Conservation (phyloP, 1,284 basidiomycete species). For the Neotropicomus parvogracilis region DNA sequence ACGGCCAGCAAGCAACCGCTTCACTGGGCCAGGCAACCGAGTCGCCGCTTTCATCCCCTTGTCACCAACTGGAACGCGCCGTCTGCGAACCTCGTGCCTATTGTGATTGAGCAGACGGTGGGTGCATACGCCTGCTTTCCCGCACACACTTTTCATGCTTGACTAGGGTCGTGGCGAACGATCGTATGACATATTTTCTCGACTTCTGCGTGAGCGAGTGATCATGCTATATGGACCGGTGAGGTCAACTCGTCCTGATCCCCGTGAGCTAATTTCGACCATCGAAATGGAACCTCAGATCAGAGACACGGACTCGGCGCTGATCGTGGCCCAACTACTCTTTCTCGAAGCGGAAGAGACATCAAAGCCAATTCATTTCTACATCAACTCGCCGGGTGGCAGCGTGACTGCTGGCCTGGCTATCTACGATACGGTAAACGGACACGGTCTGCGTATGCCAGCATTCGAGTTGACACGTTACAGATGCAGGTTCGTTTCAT, state of each 20-base stretch:
- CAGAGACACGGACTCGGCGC: constrained; percentile 76
- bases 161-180: constrained; percentile 84
- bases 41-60: constrained; percentile 49
- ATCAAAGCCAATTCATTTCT: constrained; percentile 87
- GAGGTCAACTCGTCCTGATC: constrained; percentile 30
- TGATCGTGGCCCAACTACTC: constrained; percentile 85
- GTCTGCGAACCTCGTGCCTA: constrained; percentile 71
- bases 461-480: constrained; percentile 23
- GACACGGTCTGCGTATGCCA: constrained; percentile 3
- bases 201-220: constrained; percentile 84
- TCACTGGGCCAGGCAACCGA: constrained; percentile 15
- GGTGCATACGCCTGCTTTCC: constrained; percentile 23
- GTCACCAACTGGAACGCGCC: constrained; percentile 43
- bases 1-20: constrained; percentile 19
- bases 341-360: constrained; percentile 94
- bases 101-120: constrained; percentile 91
- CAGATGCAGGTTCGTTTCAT: constrained; percentile 68
- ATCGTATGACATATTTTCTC: constrained; percentile 93
- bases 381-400: constrained; percentile 93
- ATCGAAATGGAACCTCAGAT: constrained; percentile 51
- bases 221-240: constrained; percentile 93
- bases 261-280: constrained; percentile 13
- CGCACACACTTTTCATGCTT: constrained; percentile 12
- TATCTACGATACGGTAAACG: constrained; percentile 86
- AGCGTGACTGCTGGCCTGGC: constrained; percentile 91